These are phyloP conservation scores for Botryotinia narcissicola DNA, from an alignment of 2,329 filamentous ascomycete genomes.

Conservation along the genomic window DNA sequence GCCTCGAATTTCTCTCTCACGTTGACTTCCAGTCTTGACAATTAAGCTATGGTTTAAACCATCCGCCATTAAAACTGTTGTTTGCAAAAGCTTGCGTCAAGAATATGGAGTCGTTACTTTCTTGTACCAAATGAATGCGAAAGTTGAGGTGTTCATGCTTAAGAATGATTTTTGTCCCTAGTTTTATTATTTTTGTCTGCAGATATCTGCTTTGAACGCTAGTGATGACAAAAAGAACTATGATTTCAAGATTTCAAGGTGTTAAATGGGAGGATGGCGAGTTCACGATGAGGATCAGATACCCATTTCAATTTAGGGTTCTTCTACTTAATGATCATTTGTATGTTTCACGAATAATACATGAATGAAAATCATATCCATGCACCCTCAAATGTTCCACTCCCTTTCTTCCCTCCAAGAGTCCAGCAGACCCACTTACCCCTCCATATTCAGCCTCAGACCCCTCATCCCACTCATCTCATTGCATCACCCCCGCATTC, in stretches of 20 bases:
- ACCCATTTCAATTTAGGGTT: not conserved
- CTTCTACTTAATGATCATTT: not conserved
- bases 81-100: not conserved
- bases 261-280: no score
- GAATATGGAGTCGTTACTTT: not conserved
- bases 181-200: not conserved
- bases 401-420: not conserved
- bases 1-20: not conserved
- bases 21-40: not conserved
- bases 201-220: not conserved
- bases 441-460: not conserved
- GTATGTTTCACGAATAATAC: not conserved
- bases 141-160: not conserved
- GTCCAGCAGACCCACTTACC: not conserved
- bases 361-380: not conserved
- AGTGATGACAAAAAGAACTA: not conserved
- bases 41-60: not conserved
- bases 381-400: not conserved
- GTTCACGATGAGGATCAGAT: not conserved
- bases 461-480: conserved; percentile 1
- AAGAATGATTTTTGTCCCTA: not conserved
- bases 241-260: not conserved
- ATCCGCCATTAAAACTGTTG: not conserved
- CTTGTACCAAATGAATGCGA: conserved; percentile 3
- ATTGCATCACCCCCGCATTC: not conserved